Evolutionary conservation across 2,329 filamentous ascomycete genomes (phyloP), one percentile per base, ranked within the genome.

Genomic region (Colletotrichum sp.): DNA sequence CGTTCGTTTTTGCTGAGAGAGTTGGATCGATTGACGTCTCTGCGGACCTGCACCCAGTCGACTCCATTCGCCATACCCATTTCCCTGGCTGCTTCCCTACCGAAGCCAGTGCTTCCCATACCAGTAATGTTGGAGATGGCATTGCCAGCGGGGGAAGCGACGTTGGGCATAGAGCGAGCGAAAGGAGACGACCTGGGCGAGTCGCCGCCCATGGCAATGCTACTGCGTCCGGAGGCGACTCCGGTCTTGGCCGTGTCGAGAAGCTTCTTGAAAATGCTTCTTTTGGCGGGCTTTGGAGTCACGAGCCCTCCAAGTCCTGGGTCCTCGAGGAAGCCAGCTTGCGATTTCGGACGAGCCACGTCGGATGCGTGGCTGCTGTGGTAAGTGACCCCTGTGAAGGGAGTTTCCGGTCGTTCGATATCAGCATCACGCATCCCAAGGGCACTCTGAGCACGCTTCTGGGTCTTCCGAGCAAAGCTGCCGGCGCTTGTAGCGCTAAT

Each of bases 31-130:
- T 99, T 99, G 63, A 99, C 94, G 84, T 99, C 98, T 61, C 97
- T 92, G 43, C 97, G 94, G 26, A 99, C 96, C 83, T 99, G 96
- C n/a, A 99, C 96, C 96, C 97, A 99, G 83, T 99, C 96, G 16
- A 95, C 90, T 2, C 86, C 87, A 24, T 86, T 79, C 48, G 87
- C 90, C 8, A 94, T 84, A 3, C 94, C 95, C 90, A 94, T 94
- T 21, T 98, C 95, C 72, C 91, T 90, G 16, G 92, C 90, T 6
- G 90, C 86, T 77, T 92, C 91, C 61, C 88, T 87, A 71, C 81
- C 85, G 73, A 84, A 79, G 30, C 82, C 82, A 13, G 82, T 78
- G 60, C 79, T 84, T 57, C 85, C 84, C 77, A 85, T 82, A 9
- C 83, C 83, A 4, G 82, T 76, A 43, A 80, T 64, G 12, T 78